Evolutionary conservation across 2,329 filamentous ascomycete species (phyloP).

Genomic region (Penicillium aurantiogriseum): DNA sequence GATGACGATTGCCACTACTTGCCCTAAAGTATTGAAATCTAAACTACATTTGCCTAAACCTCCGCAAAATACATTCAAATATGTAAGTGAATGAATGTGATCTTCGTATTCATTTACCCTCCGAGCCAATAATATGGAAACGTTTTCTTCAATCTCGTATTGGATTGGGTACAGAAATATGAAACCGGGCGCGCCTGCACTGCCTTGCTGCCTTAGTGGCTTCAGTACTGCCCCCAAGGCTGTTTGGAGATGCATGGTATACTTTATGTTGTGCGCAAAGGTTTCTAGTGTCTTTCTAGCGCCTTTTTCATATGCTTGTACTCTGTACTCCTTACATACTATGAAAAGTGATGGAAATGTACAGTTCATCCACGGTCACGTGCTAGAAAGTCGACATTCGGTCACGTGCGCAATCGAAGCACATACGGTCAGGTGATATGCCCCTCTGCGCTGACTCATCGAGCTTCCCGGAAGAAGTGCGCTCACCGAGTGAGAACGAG

Average conservation of each 20-base stretch:
- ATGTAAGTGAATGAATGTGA: background rate
- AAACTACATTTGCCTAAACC: background rate
- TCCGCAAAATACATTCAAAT: background rate
- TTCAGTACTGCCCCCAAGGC: background rate
- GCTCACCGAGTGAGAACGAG: slow-evolving; percentile 4
- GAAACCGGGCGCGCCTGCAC: slow-evolving; percentile 6
- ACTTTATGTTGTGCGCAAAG: background rate
- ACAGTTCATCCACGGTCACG: background rate
- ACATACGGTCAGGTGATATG: background rate
- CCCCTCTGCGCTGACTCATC: slow-evolving; percentile 8
- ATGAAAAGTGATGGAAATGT: background rate
- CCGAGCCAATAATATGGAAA: background rate
- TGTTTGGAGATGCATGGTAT: background rate
- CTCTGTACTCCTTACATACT: background rate
- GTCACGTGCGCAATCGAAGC: background rate
- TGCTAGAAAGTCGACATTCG: background rate
- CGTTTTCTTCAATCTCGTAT: background rate
- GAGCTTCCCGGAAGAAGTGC: background rate
- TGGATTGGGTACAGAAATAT: background rate
- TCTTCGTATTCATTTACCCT: background rate
- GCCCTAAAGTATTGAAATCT: background rate
- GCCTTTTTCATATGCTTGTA: background rate
- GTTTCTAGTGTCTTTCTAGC: background rate
- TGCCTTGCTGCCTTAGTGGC: slow-evolving; percentile 3
- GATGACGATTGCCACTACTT: background rate